phyloP scores from a whole-genome alignment of 78 protist species.

The Creolimax fragrantissima region DNA sequence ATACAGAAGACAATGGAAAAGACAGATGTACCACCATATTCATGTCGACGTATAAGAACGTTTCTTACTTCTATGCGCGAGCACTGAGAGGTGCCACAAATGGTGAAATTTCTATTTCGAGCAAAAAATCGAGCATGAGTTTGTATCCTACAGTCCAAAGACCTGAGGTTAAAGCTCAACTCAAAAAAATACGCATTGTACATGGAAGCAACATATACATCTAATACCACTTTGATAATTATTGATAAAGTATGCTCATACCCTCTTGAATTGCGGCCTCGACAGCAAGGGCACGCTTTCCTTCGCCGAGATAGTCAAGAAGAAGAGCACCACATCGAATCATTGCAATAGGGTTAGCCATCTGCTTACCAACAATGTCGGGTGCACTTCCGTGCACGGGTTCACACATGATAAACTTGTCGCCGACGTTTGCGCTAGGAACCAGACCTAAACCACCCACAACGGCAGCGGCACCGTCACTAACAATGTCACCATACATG shows the following conservation, averaged over 20 bases:
- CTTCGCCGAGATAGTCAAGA: slow-evolving; percentile 35
- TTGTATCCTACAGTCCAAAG: neutral
- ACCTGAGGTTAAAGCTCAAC: neutral
- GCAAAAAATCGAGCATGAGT: neutral
- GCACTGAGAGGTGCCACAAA: neutral
- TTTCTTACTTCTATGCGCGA: neutral
- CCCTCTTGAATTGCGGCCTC: neutral
- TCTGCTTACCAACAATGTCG: slow-evolving; percentile 49
- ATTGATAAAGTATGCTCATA: neutral
- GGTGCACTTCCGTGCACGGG: slow-evolving; percentile 66
- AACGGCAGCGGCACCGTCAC: slow-evolving; percentile 50
- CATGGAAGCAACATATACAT: neutral
- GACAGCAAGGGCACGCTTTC: neutral
- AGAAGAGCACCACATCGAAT: slow-evolving; percentile 32
- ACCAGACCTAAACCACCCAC: slow-evolving; percentile 56
- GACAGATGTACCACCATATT: neutral
- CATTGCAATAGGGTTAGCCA: slow-evolving; percentile 68
- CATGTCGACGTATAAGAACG: no score
- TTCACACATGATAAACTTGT: slow-evolving; percentile 19
- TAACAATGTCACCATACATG: slow-evolving; percentile 58
- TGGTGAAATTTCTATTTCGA: neutral
- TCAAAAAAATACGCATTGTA: neutral
- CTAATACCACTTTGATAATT: neutral
- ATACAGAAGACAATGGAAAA: neutral
- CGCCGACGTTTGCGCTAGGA: slow-evolving; percentile 52